Evolutionary conservation across 2,329 filamentous ascomycete species (phyloP), one percentile per base, ranked within the genome.

Genomic region (Trichoderma atroviride): DNA sequence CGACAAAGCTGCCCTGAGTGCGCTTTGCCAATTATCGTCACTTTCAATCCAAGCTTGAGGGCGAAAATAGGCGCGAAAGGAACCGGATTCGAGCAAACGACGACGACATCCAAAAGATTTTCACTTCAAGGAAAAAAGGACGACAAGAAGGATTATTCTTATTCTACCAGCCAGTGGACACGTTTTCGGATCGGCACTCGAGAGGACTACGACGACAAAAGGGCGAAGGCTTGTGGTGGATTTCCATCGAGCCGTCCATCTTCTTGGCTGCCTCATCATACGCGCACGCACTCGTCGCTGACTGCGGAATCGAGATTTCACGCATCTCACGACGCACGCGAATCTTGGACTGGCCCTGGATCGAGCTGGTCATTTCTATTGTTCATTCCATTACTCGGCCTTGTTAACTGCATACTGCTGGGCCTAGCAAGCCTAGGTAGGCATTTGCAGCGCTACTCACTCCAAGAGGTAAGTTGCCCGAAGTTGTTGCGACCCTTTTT

Each of bases 401-500:
- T 50, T 50, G 1, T 24, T 24, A 50, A 55, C 14, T 31, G 10
- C 29, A 11, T 14, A 37, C n/a, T n/a, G 4, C 27, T n/a, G 19
- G 35, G 7, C 19, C 22, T 24, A 52, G 24, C 16, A 13, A 24
- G 7, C 19, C 22, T 24, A 52, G 24, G 9, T 16, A 37, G 24
- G 33, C 19, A 14, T 47, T 31, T 29, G 10, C 11, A 19, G 43
- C 16, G 16, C 52, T 57, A n/a, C 37, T 37, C 53, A 27, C 33
- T 31, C 22, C 43, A 59, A 59, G 56, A 60, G 65, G 65, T 68
- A 24, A 68, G 65, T 67, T 37, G 65, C 33, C 65, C 65, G 43
- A 61, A 4, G 43, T 61, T 68, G 65, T 61, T 68, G 65, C 57
- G 65, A 31, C 71, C 68, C 47, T 72, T 71, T 74, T 69, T 66